Evolutionary conservation across 2,329 filamentous ascomycete species (phyloP), one percentile per base, ranked within the genome.

Genomic region (Elsinoe arachidis): DNA sequence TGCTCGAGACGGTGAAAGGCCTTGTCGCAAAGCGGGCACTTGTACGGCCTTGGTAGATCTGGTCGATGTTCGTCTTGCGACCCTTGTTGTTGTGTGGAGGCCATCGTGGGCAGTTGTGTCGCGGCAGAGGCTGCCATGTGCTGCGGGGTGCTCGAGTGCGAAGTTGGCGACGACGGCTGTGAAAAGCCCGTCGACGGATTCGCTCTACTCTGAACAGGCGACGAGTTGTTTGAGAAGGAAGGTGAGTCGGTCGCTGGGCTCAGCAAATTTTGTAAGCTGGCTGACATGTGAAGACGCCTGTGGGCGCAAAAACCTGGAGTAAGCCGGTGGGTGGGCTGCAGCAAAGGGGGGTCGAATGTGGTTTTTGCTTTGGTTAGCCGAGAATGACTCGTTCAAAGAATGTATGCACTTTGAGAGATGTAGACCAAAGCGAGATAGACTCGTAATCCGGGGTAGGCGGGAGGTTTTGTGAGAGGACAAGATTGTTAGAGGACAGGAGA

Each of bases 1-100:
- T 97, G 92, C 78, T 97, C 92, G 41, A 99, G 81, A 62, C 93
- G 90, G 79, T 97, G 93, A 76, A 99, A 99, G 60, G 93, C 92
- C 80, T 96, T 95, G 68, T 96, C 92, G 78, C 93, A 99, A 62
- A 99, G 83, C 60, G 92, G 91, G 74, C 92, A 99, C 79, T 97
- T 97, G 84, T 99, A 99, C 0, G 92, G 92, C 58, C 93, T 86
- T 59, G 93, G 93, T 56, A 97, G 82, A 73, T 97, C 92, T 78
- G 80, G 89, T 73, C 73, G 82, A 68, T 88, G 83, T 59, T 84
- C 80, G 63, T 78, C 79, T 46, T 83, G 82, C 49, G 26, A 30
- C 26, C 84, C 86, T 80, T 67, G 84, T 77, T 67, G 84, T 77
- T 75, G 83, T 76, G 70, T 84, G 74, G 66, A 82, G 72, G 70